phyloP scores from a whole-genome alignment of 768 basidiomycete genomes.

The Leucocoprinus leucothites region DNA sequence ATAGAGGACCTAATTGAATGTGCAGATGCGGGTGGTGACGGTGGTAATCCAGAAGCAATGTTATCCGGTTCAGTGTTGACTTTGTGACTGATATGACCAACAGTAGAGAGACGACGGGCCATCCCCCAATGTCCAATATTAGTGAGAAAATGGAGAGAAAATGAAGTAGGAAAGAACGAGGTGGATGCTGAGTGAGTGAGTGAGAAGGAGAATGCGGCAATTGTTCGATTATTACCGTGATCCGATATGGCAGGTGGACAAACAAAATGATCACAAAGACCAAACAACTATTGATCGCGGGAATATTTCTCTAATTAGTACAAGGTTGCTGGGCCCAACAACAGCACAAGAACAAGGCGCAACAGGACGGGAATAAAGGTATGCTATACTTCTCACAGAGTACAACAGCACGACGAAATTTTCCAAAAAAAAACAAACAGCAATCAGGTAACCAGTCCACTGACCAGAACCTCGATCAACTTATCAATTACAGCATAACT shows the following conservation, averaged over 20 bases:
- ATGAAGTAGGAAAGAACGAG: background rate
- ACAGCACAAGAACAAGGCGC: background rate
- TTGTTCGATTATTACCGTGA: slow-evolving; percentile 12
- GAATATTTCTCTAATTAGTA: slow-evolving; percentile 2
- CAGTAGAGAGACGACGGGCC: slow-evolving; percentile 43
- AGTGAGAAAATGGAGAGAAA: background rate
- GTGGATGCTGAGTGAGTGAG: background rate
- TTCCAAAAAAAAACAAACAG: background rate
- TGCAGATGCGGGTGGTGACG: slow-evolving; percentile 28
- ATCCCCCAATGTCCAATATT: slow-evolving; percentile 35
- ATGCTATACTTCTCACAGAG: background rate
- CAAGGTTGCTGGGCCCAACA: slow-evolving; percentile 4
- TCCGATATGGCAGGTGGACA: slow-evolving; percentile 11
- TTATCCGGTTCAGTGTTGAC: background rate
- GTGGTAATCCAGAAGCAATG: slow-evolving; percentile 15
- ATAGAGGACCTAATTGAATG: slow-evolving; percentile 19
- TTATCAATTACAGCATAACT: too few species aligned
- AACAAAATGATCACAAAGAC: background rate
- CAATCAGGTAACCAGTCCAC: too few species aligned
- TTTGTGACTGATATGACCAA: slow-evolving; percentile 26
- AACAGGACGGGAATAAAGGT: slow-evolving; percentile 5
- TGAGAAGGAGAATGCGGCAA: background rate
- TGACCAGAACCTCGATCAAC: too few species aligned
- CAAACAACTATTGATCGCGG: slow-evolving; percentile 6
- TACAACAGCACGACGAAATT: background rate